Conservation (phyloP, 345 rosid species). For the Draba incana region DNA sequence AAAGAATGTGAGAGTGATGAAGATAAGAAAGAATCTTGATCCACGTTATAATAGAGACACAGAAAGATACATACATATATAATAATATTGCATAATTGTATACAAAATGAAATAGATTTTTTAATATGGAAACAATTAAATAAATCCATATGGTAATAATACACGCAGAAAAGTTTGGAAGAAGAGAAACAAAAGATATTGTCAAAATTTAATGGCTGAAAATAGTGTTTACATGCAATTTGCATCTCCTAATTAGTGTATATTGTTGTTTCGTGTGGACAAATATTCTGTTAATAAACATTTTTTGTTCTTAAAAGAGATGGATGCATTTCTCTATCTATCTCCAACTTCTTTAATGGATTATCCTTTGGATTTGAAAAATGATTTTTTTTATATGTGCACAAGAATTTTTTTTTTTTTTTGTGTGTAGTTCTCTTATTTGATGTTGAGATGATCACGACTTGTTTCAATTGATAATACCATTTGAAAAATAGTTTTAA, state of each 20-base stretch:
- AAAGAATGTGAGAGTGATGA: constrained; percentile 38
- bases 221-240: constrained; percentile 34
- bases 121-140: neutral
- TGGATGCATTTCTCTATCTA: neutral
- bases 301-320: constrained; percentile 16
- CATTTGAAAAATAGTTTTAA: neutral
- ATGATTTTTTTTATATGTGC: no score
- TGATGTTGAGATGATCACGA: constrained; percentile 22
- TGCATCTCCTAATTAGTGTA: constrained; percentile 22
- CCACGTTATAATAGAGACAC: constrained; percentile 38
- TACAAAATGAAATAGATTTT: neutral
- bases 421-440: neutral
- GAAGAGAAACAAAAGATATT: constrained; percentile 19
- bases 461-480: constrained; percentile 1
- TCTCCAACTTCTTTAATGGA: constrained; percentile 17
- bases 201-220: constrained; percentile 7
- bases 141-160: neutral
- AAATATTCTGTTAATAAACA: constrained; percentile 26
- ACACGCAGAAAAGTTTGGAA: constrained; percentile 14
- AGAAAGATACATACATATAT: constrained; percentile 19
- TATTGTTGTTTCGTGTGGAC: constrained; percentile 27
- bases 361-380: neutral
- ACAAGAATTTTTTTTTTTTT: neutral
- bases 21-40: constrained; percentile 46
- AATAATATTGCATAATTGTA: neutral